Evolutionary conservation across 202 grass and related monocot genomes (phyloP).

Genomic region (Carex arenaria): DNA sequence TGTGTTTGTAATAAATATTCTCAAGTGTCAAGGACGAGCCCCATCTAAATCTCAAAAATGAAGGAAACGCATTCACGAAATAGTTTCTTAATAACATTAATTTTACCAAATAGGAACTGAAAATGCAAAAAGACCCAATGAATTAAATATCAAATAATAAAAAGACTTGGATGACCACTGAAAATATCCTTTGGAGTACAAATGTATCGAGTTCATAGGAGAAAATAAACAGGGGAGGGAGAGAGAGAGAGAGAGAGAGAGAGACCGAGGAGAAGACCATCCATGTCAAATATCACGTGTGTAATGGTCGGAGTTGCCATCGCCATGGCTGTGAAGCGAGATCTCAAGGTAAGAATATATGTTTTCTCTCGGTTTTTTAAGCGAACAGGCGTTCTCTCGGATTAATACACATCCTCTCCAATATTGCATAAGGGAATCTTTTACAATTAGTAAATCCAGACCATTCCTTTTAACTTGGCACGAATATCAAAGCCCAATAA

Average conservation of each 20-base stretch:
- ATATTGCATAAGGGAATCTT: too few relatives aligned
- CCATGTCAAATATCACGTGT: conserved; percentile 97
- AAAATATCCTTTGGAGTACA: not conserved
- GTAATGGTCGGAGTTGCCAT: conserved; percentile 33
- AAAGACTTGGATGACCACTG: not conserved
- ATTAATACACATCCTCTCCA: too few relatives aligned
- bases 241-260: not conserved
- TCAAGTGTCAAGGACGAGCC: not conserved
- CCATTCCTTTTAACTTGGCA: too few relatives aligned
- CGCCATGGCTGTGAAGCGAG: conserved; percentile 16
- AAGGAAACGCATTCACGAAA: not conserved
- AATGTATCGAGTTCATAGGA: not conserved
- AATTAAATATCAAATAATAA: not conserved
- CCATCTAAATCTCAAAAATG: not conserved
- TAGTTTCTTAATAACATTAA: not conserved
- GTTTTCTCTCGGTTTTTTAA: not conserved
- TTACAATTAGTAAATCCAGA: too few relatives aligned
- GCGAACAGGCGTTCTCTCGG: not conserved
- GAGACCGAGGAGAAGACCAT: conserved; percentile 81
- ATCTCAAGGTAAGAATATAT: not conserved
- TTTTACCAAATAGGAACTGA: not conserved
- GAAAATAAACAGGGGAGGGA: not conserved
- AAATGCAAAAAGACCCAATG: not conserved
- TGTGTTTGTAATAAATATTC: not conserved
- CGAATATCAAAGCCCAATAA: too few relatives aligned